Evolutionary conservation across 768 basidiomycete genomes (phyloP), one percentile per base, ranked within the genome.

Genomic region (Coprinopsis marcescibilis): DNA sequence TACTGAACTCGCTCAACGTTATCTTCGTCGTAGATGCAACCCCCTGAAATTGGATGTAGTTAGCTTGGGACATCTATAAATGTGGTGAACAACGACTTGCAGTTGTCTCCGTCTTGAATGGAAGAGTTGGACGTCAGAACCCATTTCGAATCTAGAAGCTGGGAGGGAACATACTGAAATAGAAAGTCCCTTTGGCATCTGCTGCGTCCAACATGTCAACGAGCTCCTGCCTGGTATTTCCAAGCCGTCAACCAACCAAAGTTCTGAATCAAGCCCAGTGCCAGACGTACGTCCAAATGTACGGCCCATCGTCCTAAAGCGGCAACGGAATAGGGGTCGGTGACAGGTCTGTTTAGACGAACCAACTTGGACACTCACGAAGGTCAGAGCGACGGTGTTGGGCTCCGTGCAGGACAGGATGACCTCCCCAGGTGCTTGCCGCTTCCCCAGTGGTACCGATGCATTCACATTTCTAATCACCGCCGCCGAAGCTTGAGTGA

Each of bases 241-340:
- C 8, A 32, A 33, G 36, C 29, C 10, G 46, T 33, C 19, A 34
- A 15, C 13, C 30, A 19, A 21, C 4, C 3, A 15, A 12, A 3
- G 17, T 19, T 24, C 21, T 15, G 25, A 20, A 39, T 24, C 4
- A 5, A 25, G 17, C 20, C 8, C 25, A 38, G 24, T 12, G 23
- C 8, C 13, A 12, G 5, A 55, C 65, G 45, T 54, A 70, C 65
- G 66, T 34, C 34, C 67, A 70, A 6, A 64, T 50, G 51, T 55
- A 72, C 13, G 72, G 71, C 11, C 72, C 72, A 52, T 74, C 72
- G 48, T 74, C 71, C 70, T 72, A 30, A 21, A 17, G 30, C 25
- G 15, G 17, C 34, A 19, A 37, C 11, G 37, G 4, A 40, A 6
- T 32, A 17, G 3, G 20, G 19, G 15, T 25, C 15, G 4, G 14